These are phyloP conservation scores for Begonia loranthoides DNA, from an alignment of 306 rosid species.

Conservation along the genomic window DNA sequence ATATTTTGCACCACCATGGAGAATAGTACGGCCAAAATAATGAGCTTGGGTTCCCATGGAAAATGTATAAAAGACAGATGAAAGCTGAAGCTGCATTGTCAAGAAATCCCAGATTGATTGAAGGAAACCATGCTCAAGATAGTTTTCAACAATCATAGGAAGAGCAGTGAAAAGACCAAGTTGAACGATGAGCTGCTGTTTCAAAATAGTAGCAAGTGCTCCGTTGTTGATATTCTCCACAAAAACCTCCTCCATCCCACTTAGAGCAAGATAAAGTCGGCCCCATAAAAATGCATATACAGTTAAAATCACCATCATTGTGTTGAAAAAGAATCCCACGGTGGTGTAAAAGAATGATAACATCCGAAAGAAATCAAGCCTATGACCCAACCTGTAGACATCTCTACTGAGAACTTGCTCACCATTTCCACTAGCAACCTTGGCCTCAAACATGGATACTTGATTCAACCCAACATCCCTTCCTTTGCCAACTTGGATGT, in stretches of 20 bases:
- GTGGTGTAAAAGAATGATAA: constrained; percentile 74
- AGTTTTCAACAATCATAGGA: constrained; percentile 82
- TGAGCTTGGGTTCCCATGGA: constrained; percentile 81
- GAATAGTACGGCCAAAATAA: constrained; percentile 69
- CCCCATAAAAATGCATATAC: constrained; percentile 83
- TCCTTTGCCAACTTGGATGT: constrained; percentile 92
- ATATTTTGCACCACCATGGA: constrained; percentile 88
- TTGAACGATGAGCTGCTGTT: constrained; percentile 69
- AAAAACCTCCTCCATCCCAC: constrained; percentile 59
- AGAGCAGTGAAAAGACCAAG: constrained; percentile 78
- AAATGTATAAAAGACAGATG: constrained; percentile 79
- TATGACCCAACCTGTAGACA: constrained; percentile 71
- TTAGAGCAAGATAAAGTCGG: constrained; percentile 66
- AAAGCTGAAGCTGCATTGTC: constrained; percentile 83
- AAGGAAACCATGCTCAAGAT: constrained; percentile 73
- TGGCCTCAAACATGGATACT: constrained; percentile 85
- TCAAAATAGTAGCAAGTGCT: constrained; percentile 53
- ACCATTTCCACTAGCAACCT: constrained; percentile 90
- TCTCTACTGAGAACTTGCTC: constrained; percentile 93
- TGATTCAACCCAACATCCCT: constrained; percentile 89
- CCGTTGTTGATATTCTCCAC: constrained; percentile 22
- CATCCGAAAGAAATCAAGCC: constrained; percentile 80
- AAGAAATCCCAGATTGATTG: constrained; percentile 70
- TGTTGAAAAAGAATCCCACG: constrained; percentile 72
- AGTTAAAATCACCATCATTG: constrained; percentile 59